Conservation (phyloP, 192 early-diverging fungal genomes). For the Coemansia biformis region DNA sequence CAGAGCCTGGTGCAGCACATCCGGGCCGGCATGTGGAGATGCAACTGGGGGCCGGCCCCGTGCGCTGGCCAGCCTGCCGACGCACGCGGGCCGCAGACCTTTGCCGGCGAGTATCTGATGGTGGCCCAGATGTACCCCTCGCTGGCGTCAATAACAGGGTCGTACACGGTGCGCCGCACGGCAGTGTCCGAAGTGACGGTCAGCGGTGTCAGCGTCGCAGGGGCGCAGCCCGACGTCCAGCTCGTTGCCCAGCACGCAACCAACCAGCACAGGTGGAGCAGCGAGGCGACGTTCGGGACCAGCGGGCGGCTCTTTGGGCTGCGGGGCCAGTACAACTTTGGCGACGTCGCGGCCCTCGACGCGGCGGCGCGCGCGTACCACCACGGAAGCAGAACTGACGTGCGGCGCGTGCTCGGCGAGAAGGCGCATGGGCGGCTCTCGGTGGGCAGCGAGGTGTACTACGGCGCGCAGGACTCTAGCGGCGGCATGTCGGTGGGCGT, state of each 20-base stretch:
- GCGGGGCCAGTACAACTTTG: slow-evolving; percentile 75
- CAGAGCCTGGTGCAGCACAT: slow-evolving; percentile 33
- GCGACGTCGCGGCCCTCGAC: slow-evolving; percentile 30
- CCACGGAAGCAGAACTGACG: no score
- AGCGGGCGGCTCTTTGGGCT: slow-evolving; percentile 76
- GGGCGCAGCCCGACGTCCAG: slow-evolving; percentile 30
- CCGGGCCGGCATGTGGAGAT: slow-evolving; percentile 34
- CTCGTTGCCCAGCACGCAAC: slow-evolving; percentile 53
- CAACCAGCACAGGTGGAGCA: slow-evolving; percentile 70
- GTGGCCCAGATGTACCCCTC: slow-evolving; percentile 49
- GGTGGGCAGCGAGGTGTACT: slow-evolving; percentile 68
- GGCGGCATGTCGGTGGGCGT: slow-evolving; percentile 77
- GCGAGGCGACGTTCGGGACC: slow-evolving; percentile 68
- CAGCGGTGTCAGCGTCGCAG: slow-evolving; percentile 43
- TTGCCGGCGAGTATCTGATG: slow-evolving; percentile 42
- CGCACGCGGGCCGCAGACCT: slow-evolving; percentile 2
- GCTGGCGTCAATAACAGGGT: slow-evolving; percentile 37
- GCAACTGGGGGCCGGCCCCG: slow-evolving; percentile 25
- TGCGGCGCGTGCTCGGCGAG: slow-evolving; percentile 3
- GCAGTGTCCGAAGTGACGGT: slow-evolving; percentile 30
- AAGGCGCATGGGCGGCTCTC: slow-evolving; percentile 26
- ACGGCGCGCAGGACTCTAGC: slow-evolving; percentile 72
- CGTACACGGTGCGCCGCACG: slow-evolving; percentile 25
- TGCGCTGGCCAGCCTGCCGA: not conserved
- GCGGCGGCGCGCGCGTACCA: no score